These are phyloP conservation scores for Penicillium maclennaniae DNA, from an alignment of 495 filamentous ascomycete species.

Conservation along the genomic window DNA sequence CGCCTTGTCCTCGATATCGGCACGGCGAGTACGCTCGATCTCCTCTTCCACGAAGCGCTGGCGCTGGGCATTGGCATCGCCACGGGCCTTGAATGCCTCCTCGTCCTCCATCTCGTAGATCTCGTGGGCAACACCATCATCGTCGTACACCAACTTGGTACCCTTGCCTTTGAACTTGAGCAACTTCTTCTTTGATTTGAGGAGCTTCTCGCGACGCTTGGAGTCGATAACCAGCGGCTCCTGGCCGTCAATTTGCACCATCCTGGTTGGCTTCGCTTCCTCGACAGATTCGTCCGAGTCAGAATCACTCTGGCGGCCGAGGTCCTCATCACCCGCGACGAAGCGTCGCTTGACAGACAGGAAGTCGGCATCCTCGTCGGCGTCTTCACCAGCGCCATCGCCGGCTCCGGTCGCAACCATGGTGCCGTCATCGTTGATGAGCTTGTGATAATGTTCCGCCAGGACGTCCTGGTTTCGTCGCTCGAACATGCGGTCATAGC, in stretches of 20 bases:
- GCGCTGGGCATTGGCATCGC: slow-evolving; percentile 70
- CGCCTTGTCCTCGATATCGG: slow-evolving; percentile 79
- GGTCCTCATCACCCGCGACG: slow-evolving; percentile 45
- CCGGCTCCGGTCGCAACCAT: slow-evolving; percentile 33
- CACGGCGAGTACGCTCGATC: slow-evolving; percentile 63
- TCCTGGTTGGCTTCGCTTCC: slow-evolving; percentile 28
- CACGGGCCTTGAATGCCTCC: slow-evolving; percentile 67
- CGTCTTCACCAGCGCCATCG: slow-evolving; percentile 43
- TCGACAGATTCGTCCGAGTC: slow-evolving; percentile 21
- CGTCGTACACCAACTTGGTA: slow-evolving; percentile 83
- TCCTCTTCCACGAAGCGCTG: slow-evolving; percentile 73
- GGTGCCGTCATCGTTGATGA: slow-evolving; percentile 65
- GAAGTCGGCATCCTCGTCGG: slow-evolving; percentile 72
- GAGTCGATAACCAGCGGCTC: slow-evolving; percentile 80
- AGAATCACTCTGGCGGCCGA: slow-evolving; percentile 22
- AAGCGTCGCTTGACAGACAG: slow-evolving; percentile 83
- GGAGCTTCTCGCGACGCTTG: slow-evolving; percentile 85
- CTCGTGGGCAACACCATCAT: slow-evolving; percentile 79
- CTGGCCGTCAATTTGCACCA: slow-evolving; percentile 48
- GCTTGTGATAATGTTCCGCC: slow-evolving; percentile 82
- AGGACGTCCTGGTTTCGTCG: slow-evolving; percentile 91
- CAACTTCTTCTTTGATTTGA: slow-evolving; percentile 91
- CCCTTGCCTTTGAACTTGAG: slow-evolving; percentile 82
- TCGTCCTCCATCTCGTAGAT: slow-evolving; percentile 86
- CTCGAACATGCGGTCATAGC: slow-evolving; percentile 96